Evolutionary conservation across 805 yeast species (phyloP).

Genomic region (Ogataea paraovalis): DNA sequence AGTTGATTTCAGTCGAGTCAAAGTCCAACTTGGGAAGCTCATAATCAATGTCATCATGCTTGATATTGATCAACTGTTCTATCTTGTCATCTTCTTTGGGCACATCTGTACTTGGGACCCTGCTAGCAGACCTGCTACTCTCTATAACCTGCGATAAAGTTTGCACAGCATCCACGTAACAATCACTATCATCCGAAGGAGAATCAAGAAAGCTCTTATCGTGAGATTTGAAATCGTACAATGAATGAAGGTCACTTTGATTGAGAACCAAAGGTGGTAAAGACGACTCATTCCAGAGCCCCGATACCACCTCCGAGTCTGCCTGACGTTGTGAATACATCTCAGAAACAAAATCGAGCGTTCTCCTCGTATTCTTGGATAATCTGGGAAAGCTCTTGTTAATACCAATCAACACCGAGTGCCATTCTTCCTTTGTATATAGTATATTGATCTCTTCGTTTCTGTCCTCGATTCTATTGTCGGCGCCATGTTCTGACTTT

Average conservation of each 20-base stretch:
- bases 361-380: constrained; percentile 21
- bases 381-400: constrained; percentile 23
- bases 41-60: background rate
- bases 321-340: constrained; percentile 14
- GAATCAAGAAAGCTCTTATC: constrained; percentile 17
- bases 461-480: background rate
- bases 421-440: constrained; percentile 30
- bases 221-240: constrained; percentile 15
- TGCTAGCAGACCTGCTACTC: background rate
- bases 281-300: constrained; percentile 17
- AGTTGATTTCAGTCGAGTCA: background rate
- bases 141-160: constrained; percentile 18
- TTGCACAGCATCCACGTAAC: constrained; percentile 4
- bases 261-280: constrained; percentile 15
- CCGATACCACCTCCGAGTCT: background rate
- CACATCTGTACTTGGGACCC: background rate
- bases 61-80: no score
- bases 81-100: background rate
- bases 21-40: background rate
- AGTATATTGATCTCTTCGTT: constrained; percentile 15
- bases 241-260: constrained; percentile 16
- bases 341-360: constrained; percentile 23
- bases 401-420: constrained; percentile 20
- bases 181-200: constrained; percentile 8
- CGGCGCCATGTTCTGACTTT: background rate